A percentile compares a stretch with the other conserved stretches of the same genome.
phyloP scores from a whole-genome alignment of 164 flowering plant genomes.

The Hamamelis virginiana region DNA sequence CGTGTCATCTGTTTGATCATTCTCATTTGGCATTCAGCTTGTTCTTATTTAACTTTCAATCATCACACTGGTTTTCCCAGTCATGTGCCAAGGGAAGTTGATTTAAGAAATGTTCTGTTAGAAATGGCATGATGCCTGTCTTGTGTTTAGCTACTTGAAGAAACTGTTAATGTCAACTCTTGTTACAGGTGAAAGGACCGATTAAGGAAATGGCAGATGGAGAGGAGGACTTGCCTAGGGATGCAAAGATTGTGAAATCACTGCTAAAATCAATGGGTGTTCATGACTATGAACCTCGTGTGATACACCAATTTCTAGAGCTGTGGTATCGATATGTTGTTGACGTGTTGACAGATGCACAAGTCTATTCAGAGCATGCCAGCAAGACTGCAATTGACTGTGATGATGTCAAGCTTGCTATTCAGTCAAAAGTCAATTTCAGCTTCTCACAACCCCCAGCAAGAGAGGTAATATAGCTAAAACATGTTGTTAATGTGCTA shows the following conservation, averaged over 20 bases:
- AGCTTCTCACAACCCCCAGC: slow-evolving; percentile 98
- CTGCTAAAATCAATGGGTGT: slow-evolving; percentile 91
- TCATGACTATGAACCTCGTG: slow-evolving; percentile 82
- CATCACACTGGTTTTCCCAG: too few relatives aligned
- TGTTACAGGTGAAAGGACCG: too few relatives aligned
- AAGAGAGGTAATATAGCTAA: slow-evolving; percentile 58
- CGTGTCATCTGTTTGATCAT: too few relatives aligned
- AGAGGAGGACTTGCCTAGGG: slow-evolving; percentile 81
- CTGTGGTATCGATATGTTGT: slow-evolving; percentile 89
- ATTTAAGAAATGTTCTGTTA: too few relatives aligned
- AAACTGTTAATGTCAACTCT: too few relatives aligned
- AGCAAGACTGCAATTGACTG: slow-evolving; percentile 75
- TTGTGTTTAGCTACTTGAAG: too few relatives aligned
- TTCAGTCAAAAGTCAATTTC: slow-evolving; percentile 89
- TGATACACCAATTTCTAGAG: slow-evolving; percentile 86
- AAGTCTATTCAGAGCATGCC: slow-evolving; percentile 91
- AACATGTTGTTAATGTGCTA: not conserved
- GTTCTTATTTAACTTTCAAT: too few relatives aligned
- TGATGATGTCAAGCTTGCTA: slow-evolving; percentile 92
- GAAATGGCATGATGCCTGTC: too few relatives aligned
- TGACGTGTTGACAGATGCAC: slow-evolving; percentile 85
- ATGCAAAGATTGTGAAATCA: slow-evolving; percentile 85
- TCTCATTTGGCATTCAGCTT: too few relatives aligned
- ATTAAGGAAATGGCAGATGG: slow-evolving; percentile 56
- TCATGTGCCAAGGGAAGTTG: too few relatives aligned